Evolutionary conservation across 257 asterid species (phyloP).

Genomic region (Petunia axillaris): DNA sequence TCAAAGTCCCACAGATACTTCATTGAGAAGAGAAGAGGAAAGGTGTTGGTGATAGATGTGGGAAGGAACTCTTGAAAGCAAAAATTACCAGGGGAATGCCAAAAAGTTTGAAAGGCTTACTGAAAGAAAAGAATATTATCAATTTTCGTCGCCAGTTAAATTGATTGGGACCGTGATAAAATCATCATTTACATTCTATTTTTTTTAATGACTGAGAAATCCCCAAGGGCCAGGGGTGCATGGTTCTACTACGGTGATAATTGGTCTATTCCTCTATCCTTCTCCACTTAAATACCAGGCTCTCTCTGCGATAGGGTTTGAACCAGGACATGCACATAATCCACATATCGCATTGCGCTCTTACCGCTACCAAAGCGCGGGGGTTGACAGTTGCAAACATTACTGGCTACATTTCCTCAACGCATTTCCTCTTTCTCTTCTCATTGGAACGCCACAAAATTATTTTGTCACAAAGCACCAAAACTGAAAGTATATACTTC

Average conservation of each 20-base stretch:
- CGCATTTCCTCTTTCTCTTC: no score
- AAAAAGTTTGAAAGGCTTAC: background rate
- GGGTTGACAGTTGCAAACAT: no score
- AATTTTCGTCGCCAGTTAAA: background rate
- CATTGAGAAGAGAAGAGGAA: background rate
- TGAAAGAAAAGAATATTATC: background rate
- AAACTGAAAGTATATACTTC: background rate
- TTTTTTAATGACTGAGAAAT: no score
- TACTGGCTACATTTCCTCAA: no score
- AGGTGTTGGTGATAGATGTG: background rate
- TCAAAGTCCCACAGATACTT: background rate
- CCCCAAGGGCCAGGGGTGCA: no score
- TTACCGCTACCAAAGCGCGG: no score
- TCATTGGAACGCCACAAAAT: background rate
- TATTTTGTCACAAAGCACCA: background rate
- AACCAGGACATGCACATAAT: no score
- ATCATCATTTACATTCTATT: background rate
- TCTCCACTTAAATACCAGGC: no score
- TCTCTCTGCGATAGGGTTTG: no score
- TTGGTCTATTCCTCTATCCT: no score
- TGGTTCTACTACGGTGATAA: no score
- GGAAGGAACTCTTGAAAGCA: slow-evolving; percentile 4
- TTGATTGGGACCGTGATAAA: background rate
- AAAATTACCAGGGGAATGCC: slow-evolving; percentile 4
- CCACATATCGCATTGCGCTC: no score